Evolutionary conservation across 495 filamentous ascomycete species (phyloP), one percentile per base, ranked within the genome.

Genomic region (Xylaria castorea): DNA sequence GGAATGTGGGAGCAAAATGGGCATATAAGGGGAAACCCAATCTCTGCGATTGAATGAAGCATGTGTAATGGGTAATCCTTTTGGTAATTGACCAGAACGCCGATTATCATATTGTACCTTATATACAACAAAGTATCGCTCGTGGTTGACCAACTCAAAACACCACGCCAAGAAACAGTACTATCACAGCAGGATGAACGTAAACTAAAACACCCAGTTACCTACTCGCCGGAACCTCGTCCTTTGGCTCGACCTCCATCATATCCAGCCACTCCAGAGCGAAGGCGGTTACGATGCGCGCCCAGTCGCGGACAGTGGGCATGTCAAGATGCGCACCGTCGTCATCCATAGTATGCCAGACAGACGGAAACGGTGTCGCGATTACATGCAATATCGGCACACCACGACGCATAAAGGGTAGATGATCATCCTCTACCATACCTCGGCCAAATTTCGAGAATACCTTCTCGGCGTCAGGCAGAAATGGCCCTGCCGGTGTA

Each of bases 261-360:
- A 97, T 77, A 70, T 97, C 96, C 90, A 99, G 89, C 94, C 94
- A 98, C 81, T 97, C 96, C 0, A 91, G 92, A 53, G 91, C 88
- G 86, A 98, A 99, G 4, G 90, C 94, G 7, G 92, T 91, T 38
- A 93, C 80, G 22, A 99, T 88, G 74, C 86, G 87, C 61, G 91
- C 88, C 96, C 96, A 99, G 78, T 99, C 96, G 78, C 93, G 88
- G 42, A 95, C 90, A 0, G 93, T 97, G 16, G 89, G 85, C 75
- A 92, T 81, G 82, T 99, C 94, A 61, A 99, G 78, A 84, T 98
- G 93, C 70, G 90, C 91, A 1, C 88, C 96, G 76, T 98, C 92
- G 79, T 99, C 96, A 0, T 91, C 81, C 78, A 92, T 88, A 5
- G 83, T 90, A 80, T 99, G 96, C 96, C 96, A 99, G 6, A 97